Evolutionary conservation across 1,139 yeast species (phyloP).

Genomic region (Geotrichum macrosporum): DNA sequence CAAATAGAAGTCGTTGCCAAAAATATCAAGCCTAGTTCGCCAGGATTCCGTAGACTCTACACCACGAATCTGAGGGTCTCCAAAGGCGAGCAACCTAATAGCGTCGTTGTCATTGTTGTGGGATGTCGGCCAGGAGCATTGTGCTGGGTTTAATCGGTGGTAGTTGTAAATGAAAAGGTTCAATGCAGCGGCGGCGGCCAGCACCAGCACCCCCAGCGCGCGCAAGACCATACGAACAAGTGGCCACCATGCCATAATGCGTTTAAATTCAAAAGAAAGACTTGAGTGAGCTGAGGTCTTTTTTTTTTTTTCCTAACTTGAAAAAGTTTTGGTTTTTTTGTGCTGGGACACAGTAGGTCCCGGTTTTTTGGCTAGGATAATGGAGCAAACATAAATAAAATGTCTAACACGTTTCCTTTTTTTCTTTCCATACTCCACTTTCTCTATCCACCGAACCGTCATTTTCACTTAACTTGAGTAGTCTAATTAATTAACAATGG

Average conservation of each 20-base stretch:
- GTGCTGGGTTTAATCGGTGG: constrained; percentile 41
- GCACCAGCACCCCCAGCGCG: constrained; percentile 31
- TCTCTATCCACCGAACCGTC: neutral
- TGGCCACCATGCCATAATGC: constrained; percentile 1
- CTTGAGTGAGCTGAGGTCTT: neutral
- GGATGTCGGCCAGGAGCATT: constrained; percentile 37
- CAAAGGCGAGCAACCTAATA: too few relatives aligned
- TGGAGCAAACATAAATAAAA: too few relatives aligned
- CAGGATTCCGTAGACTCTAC: constrained; percentile 68
- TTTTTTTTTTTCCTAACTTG: too few relatives aligned
- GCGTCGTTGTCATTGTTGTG: too few relatives aligned
- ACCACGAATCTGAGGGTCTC: constrained; percentile 96
- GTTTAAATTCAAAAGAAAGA: neutral
- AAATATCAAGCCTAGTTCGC: constrained; percentile 71
- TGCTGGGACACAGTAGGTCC: too few relatives aligned
- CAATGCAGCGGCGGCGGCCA: constrained; percentile 42
- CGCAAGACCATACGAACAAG: neutral
- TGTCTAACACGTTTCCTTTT: too few relatives aligned
- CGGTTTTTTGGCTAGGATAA: too few relatives aligned
- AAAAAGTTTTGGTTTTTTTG: too few relatives aligned
- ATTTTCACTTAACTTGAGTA: neutral
- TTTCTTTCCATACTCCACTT: constrained; percentile 3
- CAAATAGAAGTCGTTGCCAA: constrained; percentile 80
- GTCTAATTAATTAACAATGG: constrained; percentile 23
- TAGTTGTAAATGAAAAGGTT: constrained; percentile 67